Percentiles rank a stretch among this genome's conserved stretches.
phyloP scores from a whole-genome alignment of 306 rosid genomes.

The Ammopiptanthus mongolicus region DNA sequence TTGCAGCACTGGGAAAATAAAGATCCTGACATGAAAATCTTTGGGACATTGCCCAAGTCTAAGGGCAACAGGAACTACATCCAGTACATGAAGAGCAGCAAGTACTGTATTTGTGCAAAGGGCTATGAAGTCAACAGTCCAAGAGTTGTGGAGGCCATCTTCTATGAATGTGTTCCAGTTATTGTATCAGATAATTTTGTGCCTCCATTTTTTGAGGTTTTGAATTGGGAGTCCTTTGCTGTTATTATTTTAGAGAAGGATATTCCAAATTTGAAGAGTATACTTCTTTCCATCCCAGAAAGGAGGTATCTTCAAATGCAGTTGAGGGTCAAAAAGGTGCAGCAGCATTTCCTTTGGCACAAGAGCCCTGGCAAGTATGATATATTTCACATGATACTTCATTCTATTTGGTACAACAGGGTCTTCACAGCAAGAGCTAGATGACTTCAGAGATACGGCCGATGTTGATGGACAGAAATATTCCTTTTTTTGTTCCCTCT shows the following conservation, averaged over 20 bases:
- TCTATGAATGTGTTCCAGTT: slow-evolving; percentile 81
- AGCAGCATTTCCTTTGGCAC: slow-evolving; percentile 91
- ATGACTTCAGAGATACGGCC: background rate
- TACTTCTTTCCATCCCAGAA: slow-evolving; percentile 66
- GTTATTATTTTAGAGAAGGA: slow-evolving; percentile 80
- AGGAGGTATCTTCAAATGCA: slow-evolving; percentile 66
- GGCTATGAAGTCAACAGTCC: slow-evolving; percentile 97
- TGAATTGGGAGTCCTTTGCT: slow-evolving; percentile 90
- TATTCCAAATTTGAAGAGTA: slow-evolving; percentile 71
- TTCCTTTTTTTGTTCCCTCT: background rate
- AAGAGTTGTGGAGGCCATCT: slow-evolving; percentile 84
- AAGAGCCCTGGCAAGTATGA: slow-evolving; percentile 70
- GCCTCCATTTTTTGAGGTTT: slow-evolving; percentile 77
- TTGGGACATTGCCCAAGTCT: slow-evolving; percentile 44
- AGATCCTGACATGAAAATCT: slow-evolving; percentile 92
- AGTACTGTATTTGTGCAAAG: slow-evolving; percentile 87
- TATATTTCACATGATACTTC: slow-evolving; percentile 87
- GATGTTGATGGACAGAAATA: background rate
- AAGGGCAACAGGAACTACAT: slow-evolving; percentile 53
- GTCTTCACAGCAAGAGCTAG: slow-evolving; percentile 41
- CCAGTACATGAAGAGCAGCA: slow-evolving; percentile 83
- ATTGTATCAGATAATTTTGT: slow-evolving; percentile 87
- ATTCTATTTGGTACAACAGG: slow-evolving; percentile 85
- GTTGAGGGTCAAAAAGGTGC: slow-evolving; percentile 68
- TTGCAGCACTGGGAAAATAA: slow-evolving; percentile 80